Base-by-base conservation (phyloP, 441 rosid genomes). In the Gossypium davidsonii region DNA sequence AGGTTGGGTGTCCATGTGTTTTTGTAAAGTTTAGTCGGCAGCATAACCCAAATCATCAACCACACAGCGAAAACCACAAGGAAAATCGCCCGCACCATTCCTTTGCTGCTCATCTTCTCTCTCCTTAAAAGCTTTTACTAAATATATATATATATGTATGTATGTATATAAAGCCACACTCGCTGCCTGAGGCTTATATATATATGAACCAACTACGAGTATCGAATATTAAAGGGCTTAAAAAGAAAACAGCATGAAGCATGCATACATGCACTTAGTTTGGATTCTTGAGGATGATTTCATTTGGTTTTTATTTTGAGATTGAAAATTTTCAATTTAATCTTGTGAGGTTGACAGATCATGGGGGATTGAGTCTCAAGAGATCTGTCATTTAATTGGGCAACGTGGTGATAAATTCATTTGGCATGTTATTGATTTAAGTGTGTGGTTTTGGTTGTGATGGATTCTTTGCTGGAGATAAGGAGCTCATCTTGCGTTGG, bases 11-110 rank as follows among this genome's bases (percentile, higher is more conserved):
- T 51, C 70, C 70, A 74, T 81, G 76, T 74, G 0, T 21, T 79
- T 11, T 5, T 34, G 71, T 17, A 83, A 6, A 26, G 62, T 28
- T 80, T 55, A 0, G 84, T 83, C 37, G 86, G 82, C 68, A 78
- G 26, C 80, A 78, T 73, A 64, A 86, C 76, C 96, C 91, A 90
- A 42, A 89, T 3, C 78, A 87, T 65, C 23, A 85, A 67, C 79
- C 76, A 76, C 14, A 87, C 96, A 14, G 76, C 6, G 73, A 81
- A 80, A 20, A 84, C 77, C 51, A 76, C 44, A 11, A 76, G 70
- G 67, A 60, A 62, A 4, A 48, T 61, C 46, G 56, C 67, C 72
- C 37, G 77, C 10, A 71, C 67, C 31, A 73, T 23, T 46, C 23
- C 4, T 25, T 14, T 44, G 31, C 5, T 65, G 26, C 67, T 53